A percentile compares a stretch with the other conserved stretches of the same genome.
Conservation (phyloP, 805 yeast species). For the Saturnispora dispora region DNA sequence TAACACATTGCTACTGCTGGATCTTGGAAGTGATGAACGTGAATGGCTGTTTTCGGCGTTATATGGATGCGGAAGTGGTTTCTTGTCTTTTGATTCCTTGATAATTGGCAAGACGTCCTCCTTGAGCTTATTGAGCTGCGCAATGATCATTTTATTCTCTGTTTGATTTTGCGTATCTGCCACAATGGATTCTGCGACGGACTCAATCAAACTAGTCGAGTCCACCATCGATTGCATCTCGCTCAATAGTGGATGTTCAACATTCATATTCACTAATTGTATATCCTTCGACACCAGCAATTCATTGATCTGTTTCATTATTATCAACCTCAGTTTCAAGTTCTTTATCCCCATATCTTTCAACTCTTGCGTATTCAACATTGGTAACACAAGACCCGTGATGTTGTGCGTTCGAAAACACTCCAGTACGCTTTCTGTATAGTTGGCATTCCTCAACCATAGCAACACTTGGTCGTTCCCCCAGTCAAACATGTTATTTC, state of each 20-base stretch:
- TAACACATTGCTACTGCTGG: not conserved
- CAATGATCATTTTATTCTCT: constrained; percentile 34
- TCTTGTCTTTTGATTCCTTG: constrained; percentile 51
- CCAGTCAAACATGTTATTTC: constrained; percentile 21
- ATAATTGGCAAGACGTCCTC: constrained; percentile 59
- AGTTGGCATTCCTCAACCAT: constrained; percentile 23
- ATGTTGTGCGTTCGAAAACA: constrained; percentile 49
- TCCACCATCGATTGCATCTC: constrained; percentile 21
- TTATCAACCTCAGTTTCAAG: constrained; percentile 45
- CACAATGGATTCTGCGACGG: constrained; percentile 18
- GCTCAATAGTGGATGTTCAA: constrained; percentile 18
- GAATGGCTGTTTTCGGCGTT: not conserved
- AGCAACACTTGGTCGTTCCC: constrained; percentile 24
- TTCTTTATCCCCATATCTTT: constrained; percentile 57
- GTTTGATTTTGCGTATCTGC: constrained; percentile 13
- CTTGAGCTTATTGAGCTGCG: constrained; percentile 46
- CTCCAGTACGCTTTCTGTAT: constrained; percentile 20
- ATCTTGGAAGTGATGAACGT: not conserved
- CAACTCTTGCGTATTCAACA: constrained; percentile 60
- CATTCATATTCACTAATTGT: constrained; percentile 12
- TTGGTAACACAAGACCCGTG: constrained; percentile 64
- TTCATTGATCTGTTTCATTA: constrained; percentile 52
- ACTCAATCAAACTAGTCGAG: constrained; percentile 19
- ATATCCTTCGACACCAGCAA: constrained; percentile 32
- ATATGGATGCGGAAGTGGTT: constrained; percentile 57